A percentile compares a stretch with the other conserved stretches of the same genome.
Conservation (phyloP, 2,329 filamentous ascomycete species). For the Beauveria brongniartii region DNA sequence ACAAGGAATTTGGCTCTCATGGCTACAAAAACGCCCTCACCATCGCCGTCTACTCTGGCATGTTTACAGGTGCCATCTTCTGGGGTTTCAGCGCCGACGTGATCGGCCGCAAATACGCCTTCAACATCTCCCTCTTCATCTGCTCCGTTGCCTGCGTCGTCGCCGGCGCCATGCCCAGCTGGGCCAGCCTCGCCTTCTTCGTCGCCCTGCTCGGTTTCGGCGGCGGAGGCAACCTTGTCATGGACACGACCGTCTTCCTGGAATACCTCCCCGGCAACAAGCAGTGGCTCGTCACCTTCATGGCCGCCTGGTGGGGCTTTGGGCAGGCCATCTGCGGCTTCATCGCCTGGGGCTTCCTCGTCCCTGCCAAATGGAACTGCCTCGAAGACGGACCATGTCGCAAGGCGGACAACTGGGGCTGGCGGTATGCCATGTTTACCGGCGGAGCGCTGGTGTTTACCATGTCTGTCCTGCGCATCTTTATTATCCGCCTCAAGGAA, state of each 20-base stretch:
- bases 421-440: conserved; percentile 38
- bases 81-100: conserved; percentile 63
- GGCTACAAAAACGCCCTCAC: conserved; percentile 50
- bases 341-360: conserved; percentile 38
- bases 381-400: conserved; percentile 34
- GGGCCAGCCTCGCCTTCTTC: conserved; percentile 56
- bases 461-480: conserved; percentile 37
- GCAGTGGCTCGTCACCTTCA: conserved; percentile 38
- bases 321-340: conserved; percentile 40
- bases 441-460: conserved; percentile 36
- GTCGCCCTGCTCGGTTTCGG: conserved; percentile 57
- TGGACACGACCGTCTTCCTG: conserved; percentile 44
- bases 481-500: conserved; percentile 37
- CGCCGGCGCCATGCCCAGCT: conserved; percentile 59
- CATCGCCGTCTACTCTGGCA: conserved; percentile 51
- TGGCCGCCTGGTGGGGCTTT: conserved; percentile 43
- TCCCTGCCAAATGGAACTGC: conserved; percentile 40
- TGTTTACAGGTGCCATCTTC: conserved; percentile 52
- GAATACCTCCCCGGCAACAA: conserved; percentile 40
- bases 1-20: conserved; percentile 47
- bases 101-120: conserved; percentile 59
- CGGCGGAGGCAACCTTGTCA: conserved; percentile 41
- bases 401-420: conserved; percentile 38
- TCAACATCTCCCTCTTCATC: conserved; percentile 58
- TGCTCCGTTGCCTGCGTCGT: conserved; percentile 50